Percentiles rank a stretch among this genome's conserved stretches.
Conservation (phyloP, 805 yeast genomes). For the Kazachstania kunashirensis region DNA sequence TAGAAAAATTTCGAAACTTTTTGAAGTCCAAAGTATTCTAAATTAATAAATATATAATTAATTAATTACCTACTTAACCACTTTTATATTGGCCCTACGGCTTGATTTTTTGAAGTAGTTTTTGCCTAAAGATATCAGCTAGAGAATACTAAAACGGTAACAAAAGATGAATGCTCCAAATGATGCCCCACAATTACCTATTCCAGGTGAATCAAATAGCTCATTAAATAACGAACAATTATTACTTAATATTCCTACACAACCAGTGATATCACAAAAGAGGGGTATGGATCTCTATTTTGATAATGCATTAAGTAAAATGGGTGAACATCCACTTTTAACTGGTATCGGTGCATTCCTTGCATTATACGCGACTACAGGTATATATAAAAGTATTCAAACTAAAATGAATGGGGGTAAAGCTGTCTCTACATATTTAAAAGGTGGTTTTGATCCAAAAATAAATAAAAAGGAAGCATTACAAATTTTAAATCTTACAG, state of each 20-base stretch:
- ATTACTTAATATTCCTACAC: not conserved
- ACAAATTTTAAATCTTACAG: constrained; percentile 68
- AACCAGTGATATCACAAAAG: constrained; percentile 9
- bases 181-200: constrained; percentile 23
- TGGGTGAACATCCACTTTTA: constrained; percentile 69
- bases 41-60: no score
- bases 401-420: constrained; percentile 49
- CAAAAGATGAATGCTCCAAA: constrained; percentile 3
- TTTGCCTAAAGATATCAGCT: no score
- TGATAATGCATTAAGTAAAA: constrained; percentile 46
- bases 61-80: no score
- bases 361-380: constrained; percentile 54
- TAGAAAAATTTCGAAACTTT: no score
- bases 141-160: not conserved
- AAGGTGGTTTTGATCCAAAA: constrained; percentile 88
- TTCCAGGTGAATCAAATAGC: constrained; percentile 17
- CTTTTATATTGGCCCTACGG: no score
- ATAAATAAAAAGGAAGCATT: constrained; percentile 86
- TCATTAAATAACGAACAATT: not conserved
- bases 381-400: constrained; percentile 43
- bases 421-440: constrained; percentile 37
- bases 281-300: constrained; percentile 49
- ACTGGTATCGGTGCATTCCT: constrained; percentile 63
- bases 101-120: no score
- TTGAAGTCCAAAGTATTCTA: no score